A percentile compares a stretch with the other conserved stretches of the same genome.
Conservation (phyloP, 768 basidiomycete species). For the Panaeolus cyanescens region DNA sequence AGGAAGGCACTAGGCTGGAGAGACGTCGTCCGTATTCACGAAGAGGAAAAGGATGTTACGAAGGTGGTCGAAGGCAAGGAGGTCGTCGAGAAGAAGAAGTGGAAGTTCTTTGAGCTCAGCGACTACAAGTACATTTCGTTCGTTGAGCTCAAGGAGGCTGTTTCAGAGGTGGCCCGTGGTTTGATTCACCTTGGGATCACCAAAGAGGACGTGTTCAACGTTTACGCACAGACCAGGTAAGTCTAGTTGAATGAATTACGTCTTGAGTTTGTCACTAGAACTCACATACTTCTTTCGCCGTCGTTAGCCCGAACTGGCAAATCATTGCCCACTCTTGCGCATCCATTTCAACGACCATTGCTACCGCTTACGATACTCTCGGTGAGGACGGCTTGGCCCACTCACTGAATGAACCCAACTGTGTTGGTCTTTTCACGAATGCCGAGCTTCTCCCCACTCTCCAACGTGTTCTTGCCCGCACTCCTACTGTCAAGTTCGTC, state of each 20-base stretch:
- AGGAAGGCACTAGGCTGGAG: constrained; percentile 82
- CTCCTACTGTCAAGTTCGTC: constrained; percentile 76
- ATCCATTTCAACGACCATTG: constrained; percentile 77
- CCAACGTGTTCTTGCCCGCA: constrained; percentile 66
- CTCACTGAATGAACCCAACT: constrained; percentile 83
- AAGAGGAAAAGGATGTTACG: constrained; percentile 89
- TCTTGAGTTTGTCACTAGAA: constrained; percentile 3
- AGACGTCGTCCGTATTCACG: constrained; percentile 66
- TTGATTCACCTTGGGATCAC: constrained; percentile 70
- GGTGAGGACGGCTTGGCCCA: constrained; percentile 87
- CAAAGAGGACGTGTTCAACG: constrained; percentile 80
- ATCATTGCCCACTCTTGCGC: constrained; percentile 82
- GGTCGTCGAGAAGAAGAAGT: constrained; percentile 86
- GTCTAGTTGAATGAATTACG: constrained; percentile 10
- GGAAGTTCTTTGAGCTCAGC: constrained; percentile 94
- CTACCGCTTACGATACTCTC: constrained; percentile 96
- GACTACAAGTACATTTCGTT: constrained; percentile 85
- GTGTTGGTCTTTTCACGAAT: constrained; percentile 88
- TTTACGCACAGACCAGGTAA: constrained; percentile 88
- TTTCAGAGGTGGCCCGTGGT: constrained; percentile 69
- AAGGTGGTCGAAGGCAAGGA: constrained; percentile 85
- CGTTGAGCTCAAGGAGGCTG: constrained; percentile 65
- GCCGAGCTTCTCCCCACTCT: constrained; percentile 85
- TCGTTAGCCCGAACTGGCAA: constrained; percentile 79
- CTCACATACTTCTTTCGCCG: constrained; percentile 4